A percentile compares a stretch with the other conserved stretches of the same genome.
Evolutionary conservation across 805 yeast genomes (phyloP).

Genomic region (Candida morakotiae): DNA sequence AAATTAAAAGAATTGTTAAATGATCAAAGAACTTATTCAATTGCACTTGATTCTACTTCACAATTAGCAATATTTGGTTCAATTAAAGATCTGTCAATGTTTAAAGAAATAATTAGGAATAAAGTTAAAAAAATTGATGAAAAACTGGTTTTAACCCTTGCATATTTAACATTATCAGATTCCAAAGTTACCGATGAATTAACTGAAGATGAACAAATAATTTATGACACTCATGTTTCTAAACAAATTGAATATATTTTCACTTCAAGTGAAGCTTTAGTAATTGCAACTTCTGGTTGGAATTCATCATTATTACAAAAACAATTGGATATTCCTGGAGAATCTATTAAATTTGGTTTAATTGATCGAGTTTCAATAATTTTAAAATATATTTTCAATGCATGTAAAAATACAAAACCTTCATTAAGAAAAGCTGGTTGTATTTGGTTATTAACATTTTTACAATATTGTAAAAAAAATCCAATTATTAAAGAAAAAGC

Average conservation of each 20-base stretch:
- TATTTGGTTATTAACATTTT: conserved; percentile 79
- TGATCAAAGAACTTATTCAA: conserved; percentile 17
- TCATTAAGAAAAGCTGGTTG: conserved; percentile 70
- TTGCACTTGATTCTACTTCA: conserved; percentile 35
- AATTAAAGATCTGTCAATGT: conserved; percentile 25
- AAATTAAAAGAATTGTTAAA: conserved; percentile 14
- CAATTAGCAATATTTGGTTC: conserved; percentile 46
- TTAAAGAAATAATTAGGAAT: conserved; percentile 24
- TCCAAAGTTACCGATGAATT: conserved; percentile 14
- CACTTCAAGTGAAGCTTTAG: conserved; percentile 79
- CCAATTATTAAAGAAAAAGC: conserved; percentile 38
- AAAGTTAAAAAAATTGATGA: conserved; percentile 58
- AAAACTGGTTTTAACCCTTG: conserved; percentile 50
- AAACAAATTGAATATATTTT: conserved; percentile 76
- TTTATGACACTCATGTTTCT: conserved; percentile 58
- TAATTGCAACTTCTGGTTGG: conserved; percentile 75
- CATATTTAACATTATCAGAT: conserved; percentile 47
- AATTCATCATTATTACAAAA: conserved; percentile 50
- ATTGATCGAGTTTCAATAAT: conserved; percentile 26
- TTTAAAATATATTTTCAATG: conserved; percentile 45
- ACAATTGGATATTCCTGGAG: conserved; percentile 51
- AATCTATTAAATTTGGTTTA: conserved; percentile 14
- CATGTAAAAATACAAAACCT: conserved; percentile 68
- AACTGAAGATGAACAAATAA: conserved; percentile 34
- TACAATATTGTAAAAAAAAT: conserved; percentile 64